These are phyloP conservation scores for Phycomyces blakesleeanus DNA, from an alignment of 192 early-diverging fungal genomes.

Conservation along the genomic window DNA sequence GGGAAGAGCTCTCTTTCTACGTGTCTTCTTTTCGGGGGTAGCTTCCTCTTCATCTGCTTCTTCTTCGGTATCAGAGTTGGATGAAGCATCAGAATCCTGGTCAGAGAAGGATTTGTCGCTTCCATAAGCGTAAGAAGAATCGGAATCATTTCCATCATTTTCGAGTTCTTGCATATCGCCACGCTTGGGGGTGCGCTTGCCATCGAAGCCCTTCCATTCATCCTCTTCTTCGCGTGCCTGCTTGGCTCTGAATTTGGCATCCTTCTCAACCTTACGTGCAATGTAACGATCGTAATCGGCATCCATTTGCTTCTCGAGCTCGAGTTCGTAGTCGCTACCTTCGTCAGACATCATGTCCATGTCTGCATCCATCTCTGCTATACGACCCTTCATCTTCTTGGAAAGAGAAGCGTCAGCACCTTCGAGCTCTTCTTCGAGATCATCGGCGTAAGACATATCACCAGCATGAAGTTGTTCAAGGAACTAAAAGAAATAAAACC, in stretches of 20 bases:
- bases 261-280: constrained; percentile 66
- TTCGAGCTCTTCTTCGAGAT: constrained; percentile 46
- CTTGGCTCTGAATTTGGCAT: constrained; percentile 73
- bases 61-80: constrained; percentile 38
- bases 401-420: constrained; percentile 15
- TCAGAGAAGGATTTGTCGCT: constrained; percentile 8
- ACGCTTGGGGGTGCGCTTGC: constrained; percentile 49
- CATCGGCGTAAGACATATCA: constrained; percentile 58
- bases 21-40: constrained; percentile 21
- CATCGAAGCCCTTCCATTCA: constrained; percentile 63
- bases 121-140: background rate
- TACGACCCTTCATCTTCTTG: constrained; percentile 11
- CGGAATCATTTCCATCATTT: constrained; percentile 10
- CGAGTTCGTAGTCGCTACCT: constrained; percentile 21
- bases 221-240: constrained; percentile 64
- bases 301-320: constrained; percentile 43
- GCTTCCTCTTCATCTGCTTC: constrained; percentile 43
- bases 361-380: constrained; percentile 19
- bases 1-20: constrained; percentile 18
- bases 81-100: constrained; percentile 9
- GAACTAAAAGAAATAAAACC: constrained; percentile 19
- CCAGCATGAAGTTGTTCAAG: constrained; percentile 51
- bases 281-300: constrained; percentile 68
- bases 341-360: constrained; percentile 20
- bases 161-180: constrained; percentile 34